Base-by-base conservation (phyloP, 768 basidiomycete species). In the Mycena vitilis region DNA sequence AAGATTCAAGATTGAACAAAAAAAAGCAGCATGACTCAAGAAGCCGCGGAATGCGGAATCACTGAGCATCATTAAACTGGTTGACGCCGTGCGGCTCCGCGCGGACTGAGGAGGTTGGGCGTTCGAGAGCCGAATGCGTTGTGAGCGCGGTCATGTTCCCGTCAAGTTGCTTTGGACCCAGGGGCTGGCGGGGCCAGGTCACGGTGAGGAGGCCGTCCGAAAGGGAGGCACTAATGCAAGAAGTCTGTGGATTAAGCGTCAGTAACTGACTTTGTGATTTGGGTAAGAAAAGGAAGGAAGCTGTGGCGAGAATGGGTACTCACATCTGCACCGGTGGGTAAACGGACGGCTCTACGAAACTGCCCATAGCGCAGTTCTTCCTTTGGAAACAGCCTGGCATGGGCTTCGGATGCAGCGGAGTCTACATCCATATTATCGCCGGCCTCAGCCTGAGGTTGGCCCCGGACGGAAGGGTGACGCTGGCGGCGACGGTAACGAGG, bases 291-390 rank as follows among this genome's bases (percentile, higher is more conserved):
- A 2, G 47, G 30, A 53, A 65, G 52, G 47, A 52, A 22, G 20
- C 25, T 18, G 40, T 60, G 37, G 13, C 5, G 23, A 15, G 48
- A 42, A 54, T 22, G 16, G 36, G 63, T 34, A 72, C 77, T 73
- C 65, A 83, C 85, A 77, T 81, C 79, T 20, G 79, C 77, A 22
- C 81, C 82, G 4, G 71, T 60, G 11, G 84, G 83, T 18, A 86
- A 65, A 23, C 71, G 76, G 12, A 86, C 70, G 7, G 75, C 72
- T 13, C 84, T 80, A 11, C 76, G 75, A 68, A 86, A 86, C n/a
- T 71, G 67, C 8, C 85, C 85, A 61, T 81, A 85, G 12, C 84
- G 79, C 20, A 86, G 71, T 54, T 86, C 85, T 16, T 81, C 78
- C 11, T 77, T 56, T 12, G 76, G 75, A 37, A 71, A 73, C 12